phyloP scores from a whole-genome alignment of 2,329 filamentous ascomycete genomes.

The Pezicula radicicola region DNA sequence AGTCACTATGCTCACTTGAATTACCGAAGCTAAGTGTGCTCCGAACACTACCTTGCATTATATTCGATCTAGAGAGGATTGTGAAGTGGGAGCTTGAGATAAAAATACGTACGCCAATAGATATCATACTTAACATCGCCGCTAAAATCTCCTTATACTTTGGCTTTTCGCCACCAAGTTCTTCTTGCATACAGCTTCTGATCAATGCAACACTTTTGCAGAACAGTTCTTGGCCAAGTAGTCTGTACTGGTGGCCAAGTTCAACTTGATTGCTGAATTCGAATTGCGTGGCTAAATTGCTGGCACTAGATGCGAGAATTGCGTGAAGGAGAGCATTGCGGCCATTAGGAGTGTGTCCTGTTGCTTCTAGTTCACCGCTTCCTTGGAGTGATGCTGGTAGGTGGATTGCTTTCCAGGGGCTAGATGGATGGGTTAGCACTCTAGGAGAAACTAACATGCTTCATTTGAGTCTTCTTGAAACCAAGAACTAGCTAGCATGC shows the following conservation, averaged over 20 bases:
- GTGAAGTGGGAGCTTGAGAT: no score
- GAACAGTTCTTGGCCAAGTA: neutral
- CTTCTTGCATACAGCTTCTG: conserved; percentile 1
- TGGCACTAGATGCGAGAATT: neutral
- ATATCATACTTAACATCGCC: neutral
- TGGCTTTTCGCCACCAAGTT: neutral
- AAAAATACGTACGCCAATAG: neutral
- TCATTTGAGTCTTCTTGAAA: no score
- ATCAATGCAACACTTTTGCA: neutral
- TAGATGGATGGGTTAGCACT: neutral
- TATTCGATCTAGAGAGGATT: no score
- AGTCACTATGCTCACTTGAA: no score
- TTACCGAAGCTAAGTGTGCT: no score
- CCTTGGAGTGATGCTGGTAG: neutral
- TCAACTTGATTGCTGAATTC: neutral
- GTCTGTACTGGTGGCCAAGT: neutral
- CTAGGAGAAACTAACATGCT: neutral
- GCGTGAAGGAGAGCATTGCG: conserved; percentile 1
- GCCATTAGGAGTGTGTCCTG: neutral
- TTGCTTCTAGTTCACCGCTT: conserved; percentile 1
- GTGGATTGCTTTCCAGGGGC: neutral
- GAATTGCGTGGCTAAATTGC: neutral
- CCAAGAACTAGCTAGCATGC: no score
- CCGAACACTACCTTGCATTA: no score
- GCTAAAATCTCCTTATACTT: conserved; percentile 1